Percentiles rank a stretch among this genome's conserved stretches.
These are phyloP conservation scores for Schizosaccharomyces osmophilus DNA, from an alignment of 805 yeast species.

Conservation along the genomic window DNA sequence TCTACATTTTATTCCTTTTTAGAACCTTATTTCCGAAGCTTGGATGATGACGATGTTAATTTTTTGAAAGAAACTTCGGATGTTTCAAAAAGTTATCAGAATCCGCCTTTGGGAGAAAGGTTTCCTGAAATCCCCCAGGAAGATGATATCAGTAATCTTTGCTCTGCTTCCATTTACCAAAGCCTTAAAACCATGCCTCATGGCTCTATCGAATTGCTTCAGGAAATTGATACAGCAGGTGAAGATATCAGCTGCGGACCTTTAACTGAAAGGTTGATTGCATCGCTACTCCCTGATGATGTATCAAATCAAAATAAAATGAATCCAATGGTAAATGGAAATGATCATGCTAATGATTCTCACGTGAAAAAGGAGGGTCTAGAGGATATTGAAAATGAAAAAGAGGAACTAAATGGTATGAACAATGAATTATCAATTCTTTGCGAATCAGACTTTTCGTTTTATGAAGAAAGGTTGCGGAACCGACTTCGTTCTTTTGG, in stretches of 20 bases:
- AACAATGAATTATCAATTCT: neutral
- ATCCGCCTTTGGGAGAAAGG: constrained; percentile 65
- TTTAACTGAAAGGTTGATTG: constrained; percentile 51
- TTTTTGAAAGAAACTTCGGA: constrained; percentile 30
- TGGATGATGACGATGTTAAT: constrained; percentile 56
- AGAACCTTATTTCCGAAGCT: constrained; percentile 63
- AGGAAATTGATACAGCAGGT: constrained; percentile 39
- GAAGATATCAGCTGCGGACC: constrained; percentile 80
- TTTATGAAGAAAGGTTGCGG: constrained; percentile 68
- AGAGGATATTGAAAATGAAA: constrained; percentile 33
- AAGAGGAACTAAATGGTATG: neutral
- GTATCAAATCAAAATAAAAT: constrained; percentile 5
- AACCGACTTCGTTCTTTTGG: constrained; percentile 80
- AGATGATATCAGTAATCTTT: constrained; percentile 26
- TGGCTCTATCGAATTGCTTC: constrained; percentile 31
- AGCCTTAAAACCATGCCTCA: constrained; percentile 20
- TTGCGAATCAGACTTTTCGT: constrained; percentile 13
- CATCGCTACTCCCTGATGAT: constrained; percentile 32
- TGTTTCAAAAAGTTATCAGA: constrained; percentile 25
- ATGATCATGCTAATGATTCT: constrained; percentile 4
- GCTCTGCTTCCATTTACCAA: constrained; percentile 11
- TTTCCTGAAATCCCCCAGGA: constrained; percentile 72
- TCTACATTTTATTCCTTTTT: constrained; percentile 63
- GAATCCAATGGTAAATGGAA: constrained; percentile 6
- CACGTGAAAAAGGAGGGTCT: constrained; percentile 13